Conservation (phyloP, 139 green algal species). For the Microglena sp. region DNA sequence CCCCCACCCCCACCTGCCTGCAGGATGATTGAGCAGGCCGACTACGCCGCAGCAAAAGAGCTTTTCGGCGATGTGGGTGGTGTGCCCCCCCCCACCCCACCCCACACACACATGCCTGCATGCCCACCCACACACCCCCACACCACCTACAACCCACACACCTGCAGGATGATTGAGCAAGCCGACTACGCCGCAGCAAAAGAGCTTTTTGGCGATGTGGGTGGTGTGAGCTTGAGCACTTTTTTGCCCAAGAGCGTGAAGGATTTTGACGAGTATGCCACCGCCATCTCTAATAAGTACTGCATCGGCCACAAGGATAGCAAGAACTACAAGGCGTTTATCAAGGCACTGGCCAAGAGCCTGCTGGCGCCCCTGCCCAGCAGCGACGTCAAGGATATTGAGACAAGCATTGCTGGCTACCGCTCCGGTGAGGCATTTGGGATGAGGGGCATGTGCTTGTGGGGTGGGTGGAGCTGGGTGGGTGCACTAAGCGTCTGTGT, state of each 20-base stretch:
- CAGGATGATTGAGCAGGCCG: slow-evolving; percentile 64
- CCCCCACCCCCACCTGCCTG: not conserved
- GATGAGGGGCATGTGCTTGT: no score
- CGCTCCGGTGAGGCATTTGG: no score
- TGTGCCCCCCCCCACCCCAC: no score
- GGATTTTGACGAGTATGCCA: slow-evolving; percentile 61
- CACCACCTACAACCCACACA: not conserved
- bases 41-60: slow-evolving; percentile 51
- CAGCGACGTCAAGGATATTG: slow-evolving; percentile 11
- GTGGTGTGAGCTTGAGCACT: slow-evolving; percentile 34
- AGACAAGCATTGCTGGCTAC: slow-evolving; percentile 7
- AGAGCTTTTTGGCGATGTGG: slow-evolving; percentile 57
- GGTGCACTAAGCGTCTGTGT: no score
- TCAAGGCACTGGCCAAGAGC: not conserved
- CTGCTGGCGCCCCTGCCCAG: not conserved
- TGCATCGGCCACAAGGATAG: slow-evolving; percentile 30
- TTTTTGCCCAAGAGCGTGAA: slow-evolving; percentile 61
- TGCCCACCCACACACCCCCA: no score
- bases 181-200: slow-evolving; percentile 46
- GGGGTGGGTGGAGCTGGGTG: no score
- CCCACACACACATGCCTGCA: no score
- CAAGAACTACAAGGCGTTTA: slow-evolving; percentile 46
- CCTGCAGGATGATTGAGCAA: slow-evolving; percentile 59
- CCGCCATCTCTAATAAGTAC: slow-evolving; percentile 10
- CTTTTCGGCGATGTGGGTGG: slow-evolving; percentile 51